Evolutionary conservation across 257 asterid species (phyloP), one percentile per base, ranked within the genome.

Genomic region (Oldenlandia corymbosa): DNA sequence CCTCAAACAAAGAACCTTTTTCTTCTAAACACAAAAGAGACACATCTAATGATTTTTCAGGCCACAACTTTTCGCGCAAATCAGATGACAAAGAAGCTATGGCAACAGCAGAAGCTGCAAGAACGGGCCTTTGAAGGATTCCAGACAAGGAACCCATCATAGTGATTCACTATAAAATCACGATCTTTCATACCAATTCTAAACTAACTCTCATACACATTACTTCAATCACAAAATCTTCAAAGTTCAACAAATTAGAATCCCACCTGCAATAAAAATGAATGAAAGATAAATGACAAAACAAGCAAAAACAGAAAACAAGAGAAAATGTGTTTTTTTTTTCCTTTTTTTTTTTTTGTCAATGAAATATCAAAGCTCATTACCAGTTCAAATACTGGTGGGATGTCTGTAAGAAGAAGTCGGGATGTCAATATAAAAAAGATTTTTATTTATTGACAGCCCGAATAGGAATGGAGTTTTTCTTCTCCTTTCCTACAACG

Each of bases 21-120:
- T 73, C 85, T 39, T 85, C 84, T 32, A 72, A 73, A 26, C 84
- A 72, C 58, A 79, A 60, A n/a, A n/a, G n/a, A 48, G 62, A 67
- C 39, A 71, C 12, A 17, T 80, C 84, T 23, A 78, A 62, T 32
- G 90, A 78, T 58, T 68, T 80, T 5, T 37, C 49, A 23, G 91
- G 86, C 56, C 73, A 63, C 5, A 80, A 62, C 71, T 80, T 88
- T 14, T 86, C 93, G 21, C 70, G 88, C 78, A 85, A 74, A 71
- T 91, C 94, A 31, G 91, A 79, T 36, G 95, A 86, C 71, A 88
- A 81, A 60, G 95, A 88, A 36, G 98, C 93, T 60, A 83, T 60
- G 21, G 95, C 91, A 32, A 84, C 78, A 2, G 95, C 95, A 54
- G 95, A 88, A 64, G 94, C 98, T 36, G 95, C 98, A 59, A 89